phyloP scores from a whole-genome alignment of 176 grass and related monocot species.

The Ensete ventricosum region DNA sequence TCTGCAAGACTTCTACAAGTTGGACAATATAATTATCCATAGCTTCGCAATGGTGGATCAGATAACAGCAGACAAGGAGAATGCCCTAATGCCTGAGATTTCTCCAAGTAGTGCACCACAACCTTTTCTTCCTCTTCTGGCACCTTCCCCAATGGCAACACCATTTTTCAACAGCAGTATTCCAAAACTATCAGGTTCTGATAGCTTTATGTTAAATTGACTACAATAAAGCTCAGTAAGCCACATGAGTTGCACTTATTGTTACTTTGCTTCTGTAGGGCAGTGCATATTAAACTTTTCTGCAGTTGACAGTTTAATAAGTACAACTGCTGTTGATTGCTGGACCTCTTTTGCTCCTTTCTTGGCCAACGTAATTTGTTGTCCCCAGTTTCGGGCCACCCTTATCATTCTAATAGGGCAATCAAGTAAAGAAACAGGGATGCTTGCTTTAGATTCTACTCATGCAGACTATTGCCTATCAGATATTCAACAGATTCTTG shows the following conservation, averaged over 20 bases:
- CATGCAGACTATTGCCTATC: conserved; percentile 81
- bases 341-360: conserved; percentile 67
- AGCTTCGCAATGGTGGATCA: conserved; percentile 19
- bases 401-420: conserved; percentile 84
- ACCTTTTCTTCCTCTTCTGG: conserved; percentile 58
- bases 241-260: neutral
- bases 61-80: conserved; percentile 30
- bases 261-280: conserved; percentile 29
- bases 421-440: conserved; percentile 71
- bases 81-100: conserved; percentile 39
- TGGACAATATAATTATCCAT: conserved; percentile 29
- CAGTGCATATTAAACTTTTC: conserved; percentile 73
- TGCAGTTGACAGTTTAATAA: conserved; percentile 46
- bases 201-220: neutral
- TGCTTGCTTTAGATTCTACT: conserved; percentile 61
- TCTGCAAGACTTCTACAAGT: conserved; percentile 27
- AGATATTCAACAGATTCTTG: conserved; percentile 75
- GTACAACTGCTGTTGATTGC: conserved; percentile 78
- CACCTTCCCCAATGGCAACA: conserved; percentile 54
- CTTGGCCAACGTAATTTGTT: conserved; percentile 92
- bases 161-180: conserved; percentile 81
- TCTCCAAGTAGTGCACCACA: conserved; percentile 60
- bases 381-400: conserved; percentile 82
- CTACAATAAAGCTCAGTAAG: neutral
- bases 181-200: conserved; percentile 74